A percentile compares a stretch with the other conserved stretches of the same genome.
Evolutionary conservation across 805 yeast genomes (phyloP).

Genomic region (Saitoella complicata): DNA sequence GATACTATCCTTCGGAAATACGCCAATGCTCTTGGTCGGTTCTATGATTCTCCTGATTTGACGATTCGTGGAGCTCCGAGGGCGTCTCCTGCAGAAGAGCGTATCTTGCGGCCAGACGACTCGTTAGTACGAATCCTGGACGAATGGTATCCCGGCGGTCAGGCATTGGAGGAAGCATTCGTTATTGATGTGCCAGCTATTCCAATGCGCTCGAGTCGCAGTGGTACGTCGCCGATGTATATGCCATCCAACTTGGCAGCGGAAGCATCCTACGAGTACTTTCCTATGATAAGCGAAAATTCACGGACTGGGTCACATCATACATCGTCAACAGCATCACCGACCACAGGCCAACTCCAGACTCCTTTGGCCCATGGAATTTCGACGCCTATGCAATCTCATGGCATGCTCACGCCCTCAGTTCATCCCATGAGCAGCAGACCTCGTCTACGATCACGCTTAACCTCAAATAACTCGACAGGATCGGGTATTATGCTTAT

Average conservation of each 20-base stretch:
- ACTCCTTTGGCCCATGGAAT: background rate
- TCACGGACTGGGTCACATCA: conserved; percentile 4
- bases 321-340: conserved; percentile 1
- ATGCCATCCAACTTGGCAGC: conserved; percentile 1
- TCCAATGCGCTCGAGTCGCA: conserved; percentile 1
- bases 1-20: conserved; percentile 43
- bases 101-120: conserved; percentile 38
- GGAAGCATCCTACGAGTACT: background rate
- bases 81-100: conserved; percentile 1
- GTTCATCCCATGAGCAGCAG: too few species aligned
- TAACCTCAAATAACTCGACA: too few species aligned
- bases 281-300: conserved; percentile 5
- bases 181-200: conserved; percentile 33
- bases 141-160: conserved; percentile 46
- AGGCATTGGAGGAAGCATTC: conserved; percentile 49
- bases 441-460: too few species aligned
- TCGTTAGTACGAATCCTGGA: conserved; percentile 43
- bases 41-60: conserved; percentile 54
- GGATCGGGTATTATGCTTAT: too few species aligned
- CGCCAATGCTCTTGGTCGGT: conserved; percentile 47
- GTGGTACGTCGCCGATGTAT: conserved; percentile 3
- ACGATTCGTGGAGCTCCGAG: conserved; percentile 11
- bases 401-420: too few species aligned
- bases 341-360: background rate
- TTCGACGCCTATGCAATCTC: too few species aligned